Base-by-base conservation (phyloP, 768 basidiomycete genomes). In the Auricularia heimuer region DNA sequence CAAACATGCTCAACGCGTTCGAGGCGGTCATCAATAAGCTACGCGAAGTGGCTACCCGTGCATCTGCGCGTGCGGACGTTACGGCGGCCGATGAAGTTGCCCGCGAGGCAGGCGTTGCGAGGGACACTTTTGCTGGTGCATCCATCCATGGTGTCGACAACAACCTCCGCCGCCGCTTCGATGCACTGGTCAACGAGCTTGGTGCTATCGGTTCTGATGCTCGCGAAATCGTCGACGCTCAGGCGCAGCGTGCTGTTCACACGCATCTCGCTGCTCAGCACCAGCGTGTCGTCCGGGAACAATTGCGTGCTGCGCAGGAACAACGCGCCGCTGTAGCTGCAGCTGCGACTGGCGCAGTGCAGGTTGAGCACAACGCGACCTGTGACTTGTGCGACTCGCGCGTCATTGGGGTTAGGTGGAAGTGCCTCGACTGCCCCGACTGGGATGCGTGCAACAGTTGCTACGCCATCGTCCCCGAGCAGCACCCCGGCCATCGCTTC, bases 351-450 rank as follows among this genome's bases (percentile, higher is more conserved):
- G 33, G 16, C 51, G 56, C 24, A n/a, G 60, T 16, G 54, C 75
- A 73, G 33, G 77, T 76, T n/a, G 69, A 76, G 34, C 92, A 94
- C 71, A 72, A 75, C 66, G 90, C 90, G 4, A 81, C 74, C 10
- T 95, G 93, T 75, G 83, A 94, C 72, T 71, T 93, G 33, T 95
- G 93, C 69, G 85, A 89, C 67, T 86, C 85, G 1, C 73, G 78
- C 2, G 89, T 95, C 68, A 68, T 74, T 34, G 93, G 92, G 2
- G 77, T 79, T 56, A 85, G 93, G 56, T 94, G 91, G 89, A 92
- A 92, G 87, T 92, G 90, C 70, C 65, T 86, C 8, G 72, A 77
- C 65, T 94, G 91, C 74, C 90, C 91, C n/a, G 90, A 94, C 71
- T 94, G 85, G 68, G 92, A 94, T 69, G 82, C 85, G 8, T 94